Evolutionary conservation across 2,329 filamentous ascomycete genomes (phyloP).

Genomic region (Xylaria sp.): DNA sequence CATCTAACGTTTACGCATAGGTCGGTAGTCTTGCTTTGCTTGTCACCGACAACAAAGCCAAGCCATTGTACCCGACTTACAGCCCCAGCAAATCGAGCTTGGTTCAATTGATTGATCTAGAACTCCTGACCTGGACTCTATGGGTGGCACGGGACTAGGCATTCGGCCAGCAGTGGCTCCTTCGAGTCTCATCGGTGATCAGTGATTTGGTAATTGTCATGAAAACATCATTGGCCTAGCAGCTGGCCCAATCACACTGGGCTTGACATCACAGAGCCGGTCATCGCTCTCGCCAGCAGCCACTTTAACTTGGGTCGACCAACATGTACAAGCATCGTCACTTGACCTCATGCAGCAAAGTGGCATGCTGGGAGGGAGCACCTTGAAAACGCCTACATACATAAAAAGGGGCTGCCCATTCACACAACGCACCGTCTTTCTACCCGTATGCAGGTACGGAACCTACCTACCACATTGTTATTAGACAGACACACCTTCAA

Average conservation of each 20-base stretch:
- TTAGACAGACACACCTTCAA: constrained; percentile 15
- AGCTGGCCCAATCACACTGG: constrained; percentile 34
- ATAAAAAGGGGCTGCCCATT: constrained; percentile 17
- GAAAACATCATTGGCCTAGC: constrained; percentile 32
- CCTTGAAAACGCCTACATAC: constrained; percentile 18
- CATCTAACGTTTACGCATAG: not conserved
- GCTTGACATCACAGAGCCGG: constrained; percentile 39
- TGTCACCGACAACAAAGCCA: constrained; percentile 1
- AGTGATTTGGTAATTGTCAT: constrained; percentile 31
- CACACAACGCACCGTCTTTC: constrained; percentile 3
- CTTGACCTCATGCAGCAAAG: constrained; percentile 32
- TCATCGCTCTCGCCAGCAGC: constrained; percentile 32
- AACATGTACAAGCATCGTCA: constrained; percentile 37
- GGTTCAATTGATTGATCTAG: not conserved
- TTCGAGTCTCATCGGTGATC: constrained; percentile 26
- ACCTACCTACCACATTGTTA: constrained; percentile 22
- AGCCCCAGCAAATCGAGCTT: not conserved
- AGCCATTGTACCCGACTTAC: not conserved
- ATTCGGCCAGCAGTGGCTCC: constrained; percentile 14
- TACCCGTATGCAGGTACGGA: constrained; percentile 33
- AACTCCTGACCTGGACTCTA: not conserved
- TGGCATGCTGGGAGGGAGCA: not conserved
- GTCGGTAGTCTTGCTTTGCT: not conserved
- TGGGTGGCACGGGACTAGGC: constrained; percentile 8
- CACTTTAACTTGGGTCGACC: constrained; percentile 19